Evolutionary conservation across 371 early-diverging fungal genomes (phyloP), one percentile per base, ranked within the genome.

Genomic region (Choanephora cucurbitarum): DNA sequence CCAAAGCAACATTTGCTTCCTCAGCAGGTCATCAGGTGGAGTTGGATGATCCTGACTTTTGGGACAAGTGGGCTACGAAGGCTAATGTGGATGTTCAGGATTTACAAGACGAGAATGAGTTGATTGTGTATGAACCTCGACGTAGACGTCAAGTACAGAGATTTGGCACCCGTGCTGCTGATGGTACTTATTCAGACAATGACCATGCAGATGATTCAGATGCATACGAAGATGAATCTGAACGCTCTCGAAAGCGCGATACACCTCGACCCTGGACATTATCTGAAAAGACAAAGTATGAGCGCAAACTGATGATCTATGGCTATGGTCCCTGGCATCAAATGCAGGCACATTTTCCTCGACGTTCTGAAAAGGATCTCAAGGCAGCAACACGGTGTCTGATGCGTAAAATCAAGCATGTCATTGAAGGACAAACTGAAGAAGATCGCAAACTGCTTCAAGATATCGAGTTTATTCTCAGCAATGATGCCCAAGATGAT

Each of bases 41-140:
- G 33, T 72, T 97, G 14, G 90, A 97, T 56, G 98, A 97, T 67
- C 96, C 98, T 9, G 82, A 93, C 56, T 97, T 97, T 70, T 97
- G 98, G 98, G 94, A 95, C 58, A 95, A 95, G 68, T 88, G 94
- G 74, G 93, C 96, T 1, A 72, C 86, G 28, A 80, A 84, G 31
- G 92, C 91, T 19, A 73, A 89, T 47, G 64, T 93, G 13, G 80
- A 89, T 40, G 66, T 82, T 5, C 79, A 72, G 7, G 86, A 85
- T 5, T 62, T 75, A 9, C 74, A 67, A 0, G 75, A 75, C 41
- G 70, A 76, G 23, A 77, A 74, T 33, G 73, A 82, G 13, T 60
- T 91, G 48, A 89, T 91, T 28, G 56, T 91, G 5, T 82, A 84
- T 57, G 79, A 82, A n/a, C 88, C 88, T 1, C 72, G 91, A 14